These are phyloP conservation scores for Geotrichum carabidarum DNA, from an alignment of 1,139 yeast genomes.

Conservation along the genomic window DNA sequence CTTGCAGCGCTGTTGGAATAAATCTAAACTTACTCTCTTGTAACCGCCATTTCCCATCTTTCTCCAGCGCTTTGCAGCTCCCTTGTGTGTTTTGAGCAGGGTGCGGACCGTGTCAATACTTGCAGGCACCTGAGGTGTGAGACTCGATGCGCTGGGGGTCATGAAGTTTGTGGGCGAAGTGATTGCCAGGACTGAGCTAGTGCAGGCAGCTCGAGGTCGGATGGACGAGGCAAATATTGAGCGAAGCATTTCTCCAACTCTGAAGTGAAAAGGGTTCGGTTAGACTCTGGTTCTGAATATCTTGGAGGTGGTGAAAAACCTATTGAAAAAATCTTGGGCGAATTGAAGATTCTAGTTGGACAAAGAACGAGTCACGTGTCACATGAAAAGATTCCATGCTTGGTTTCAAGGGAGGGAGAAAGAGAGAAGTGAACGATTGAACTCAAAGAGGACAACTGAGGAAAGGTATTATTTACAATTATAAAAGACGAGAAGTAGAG, in stretches of 20 bases:
- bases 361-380: too few relatives aligned
- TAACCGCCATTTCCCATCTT: conserved; percentile 57
- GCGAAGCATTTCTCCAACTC: conserved; percentile 1
- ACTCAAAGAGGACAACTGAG: too few relatives aligned
- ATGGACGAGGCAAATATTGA: conserved; percentile 10
- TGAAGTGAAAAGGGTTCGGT: not conserved
- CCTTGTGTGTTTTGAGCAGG: conserved; percentile 59
- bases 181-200: not conserved
- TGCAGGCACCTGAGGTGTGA: conserved; percentile 6
- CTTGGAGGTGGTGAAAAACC: too few relatives aligned
- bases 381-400: too few relatives aligned
- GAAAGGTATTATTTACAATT: too few relatives aligned
- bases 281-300: too few relatives aligned
- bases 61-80: conserved; percentile 80
- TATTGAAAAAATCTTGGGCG: too few relatives aligned
- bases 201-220: conserved; percentile 5
- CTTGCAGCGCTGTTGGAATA: not conserved
- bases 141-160: conserved; percentile 8
- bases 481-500: too few relatives aligned
- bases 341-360: too few relatives aligned
- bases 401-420: too few relatives aligned
- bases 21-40: conserved; percentile 39
- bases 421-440: too few relatives aligned
- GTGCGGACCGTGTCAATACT: conserved; percentile 35
- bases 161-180: conserved; percentile 6